phyloP scores from a whole-genome alignment of 306 rosid species.

The Malus asiatica region DNA sequence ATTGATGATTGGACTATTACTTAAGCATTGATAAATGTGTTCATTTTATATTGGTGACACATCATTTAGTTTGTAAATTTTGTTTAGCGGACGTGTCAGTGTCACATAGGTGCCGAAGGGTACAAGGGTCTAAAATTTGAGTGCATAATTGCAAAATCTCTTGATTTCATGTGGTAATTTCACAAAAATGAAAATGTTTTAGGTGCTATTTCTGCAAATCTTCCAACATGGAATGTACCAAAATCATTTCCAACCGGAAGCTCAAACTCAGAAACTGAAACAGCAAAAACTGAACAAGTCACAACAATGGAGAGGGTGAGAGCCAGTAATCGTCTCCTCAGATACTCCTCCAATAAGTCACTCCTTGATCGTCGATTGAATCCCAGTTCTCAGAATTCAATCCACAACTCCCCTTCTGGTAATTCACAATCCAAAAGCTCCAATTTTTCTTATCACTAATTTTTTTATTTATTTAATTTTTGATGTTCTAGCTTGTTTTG shows the following conservation, averaged over 20 bases:
- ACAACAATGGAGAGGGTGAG: slow-evolving; percentile 39
- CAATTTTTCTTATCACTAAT: background rate
- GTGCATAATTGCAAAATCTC: too few species aligned
- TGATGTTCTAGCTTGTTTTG: background rate
- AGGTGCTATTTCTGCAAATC: too few species aligned
- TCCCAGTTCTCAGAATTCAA: slow-evolving; percentile 7
- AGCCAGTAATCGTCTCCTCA: slow-evolving; percentile 30
- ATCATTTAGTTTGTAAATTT: rapidly evolving
- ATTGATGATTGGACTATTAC: too few species aligned
- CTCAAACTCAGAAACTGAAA: background rate
- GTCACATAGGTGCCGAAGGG: too few species aligned
- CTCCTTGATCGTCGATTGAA: slow-evolving; percentile 17
- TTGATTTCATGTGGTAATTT: too few species aligned
- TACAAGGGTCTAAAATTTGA: too few species aligned
- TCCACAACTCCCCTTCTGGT: slow-evolving; percentile 30
- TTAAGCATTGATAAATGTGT: too few species aligned
- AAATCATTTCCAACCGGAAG: background rate
- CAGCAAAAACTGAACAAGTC: background rate
- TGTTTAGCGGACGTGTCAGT: too few species aligned
- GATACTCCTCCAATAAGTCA: slow-evolving; percentile 12
- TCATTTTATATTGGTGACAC: too few species aligned
- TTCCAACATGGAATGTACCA: background rate
- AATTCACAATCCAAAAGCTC: background rate
- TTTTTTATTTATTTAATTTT: background rate
- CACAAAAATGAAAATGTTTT: too few species aligned